Evolutionary conservation across 2,329 filamentous ascomycete species (phyloP), one percentile per base, ranked within the genome.

Genomic region (Aulographum hederae): DNA sequence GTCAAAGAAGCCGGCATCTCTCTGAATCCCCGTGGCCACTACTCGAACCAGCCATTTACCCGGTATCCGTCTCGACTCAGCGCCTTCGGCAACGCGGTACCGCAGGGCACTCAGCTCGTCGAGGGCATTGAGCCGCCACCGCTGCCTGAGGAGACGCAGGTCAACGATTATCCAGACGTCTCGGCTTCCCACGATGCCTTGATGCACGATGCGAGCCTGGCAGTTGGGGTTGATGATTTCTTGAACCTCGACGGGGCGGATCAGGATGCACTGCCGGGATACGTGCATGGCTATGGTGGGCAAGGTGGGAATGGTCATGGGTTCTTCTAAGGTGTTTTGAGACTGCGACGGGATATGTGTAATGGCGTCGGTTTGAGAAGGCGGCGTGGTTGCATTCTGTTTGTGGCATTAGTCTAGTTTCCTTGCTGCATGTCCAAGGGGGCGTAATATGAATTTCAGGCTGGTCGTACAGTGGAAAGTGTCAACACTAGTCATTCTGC

Each of bases 1-100:
- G 49, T 56, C 5, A 47, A 46, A 3, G 60, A 63, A 34, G 52
- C 46, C 3, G 46, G 57, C 12, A 45, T 52, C 5, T 60, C 51
- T 48, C 60, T 65, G 55, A 65, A 65, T 38, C 48, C 52, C 0
- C 51, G 60, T 19, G 53, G 56, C 13, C 59, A 63, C 19, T 47
- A 47, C 3, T 46, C 43, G 8, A 40, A 43, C 4, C 28, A 25
- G 21, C 8, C 8, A 8, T 8, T 42, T 6, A 39, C 40, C 6
- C 6, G 15, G 15, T 43, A 43, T 28, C 41, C 46, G 3, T 45
- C 49, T 12, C 43, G 60, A 12, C 34, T 51, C 3, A 48, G 50
- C n/a, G 61, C 61, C 0, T 54, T 63, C 32, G 56, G 56, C 2
- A 34, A 38, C 2, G 50, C 55, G 4, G 41, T 63, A 4, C 58